phyloP scores from a whole-genome alignment of 2,329 filamentous ascomycete genomes.

The Verticillium klebahnii region DNA sequence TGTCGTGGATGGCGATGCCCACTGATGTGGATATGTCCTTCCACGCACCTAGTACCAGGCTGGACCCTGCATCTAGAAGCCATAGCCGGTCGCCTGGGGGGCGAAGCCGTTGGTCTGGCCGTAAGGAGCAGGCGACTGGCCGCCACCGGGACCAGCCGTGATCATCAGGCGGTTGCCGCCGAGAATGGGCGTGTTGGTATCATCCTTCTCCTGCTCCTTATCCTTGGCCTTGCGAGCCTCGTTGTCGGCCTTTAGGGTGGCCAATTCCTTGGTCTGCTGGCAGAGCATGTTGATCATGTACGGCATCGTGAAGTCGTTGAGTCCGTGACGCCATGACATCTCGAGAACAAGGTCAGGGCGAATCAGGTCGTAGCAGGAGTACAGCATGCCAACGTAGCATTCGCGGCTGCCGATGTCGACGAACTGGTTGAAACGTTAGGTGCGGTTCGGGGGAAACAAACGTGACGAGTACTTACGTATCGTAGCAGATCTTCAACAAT shows the following conservation, averaged over 20 bases:
- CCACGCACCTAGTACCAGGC: slow-evolving; percentile 3
- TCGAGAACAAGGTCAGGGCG: slow-evolving; percentile 90
- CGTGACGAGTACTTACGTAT: slow-evolving; percentile 70
- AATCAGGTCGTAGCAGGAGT: slow-evolving; percentile 96
- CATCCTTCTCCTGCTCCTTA: slow-evolving; percentile 70
- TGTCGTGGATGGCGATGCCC: background rate
- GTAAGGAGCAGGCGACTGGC: slow-evolving; percentile 62
- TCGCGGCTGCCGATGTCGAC: slow-evolving; percentile 98
- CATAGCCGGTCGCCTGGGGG: slow-evolving; percentile 80
- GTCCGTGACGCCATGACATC: slow-evolving; percentile 92
- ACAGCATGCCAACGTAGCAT: slow-evolving; percentile 99
- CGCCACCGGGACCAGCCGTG: slow-evolving; percentile 71
- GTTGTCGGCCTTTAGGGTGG: slow-evolving; percentile 87
- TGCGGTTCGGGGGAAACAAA: slow-evolving; percentile 2
- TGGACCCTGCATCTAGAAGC: slow-evolving; percentile 38
- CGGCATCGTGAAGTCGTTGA: slow-evolving; percentile 97
- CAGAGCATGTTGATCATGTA: slow-evolving; percentile 99
- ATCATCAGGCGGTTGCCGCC: slow-evolving; percentile 89
- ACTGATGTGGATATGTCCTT: background rate
- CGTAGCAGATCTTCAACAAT: slow-evolving; percentile 93
- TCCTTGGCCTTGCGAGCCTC: slow-evolving; percentile 85
- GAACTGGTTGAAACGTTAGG: slow-evolving; percentile 59
- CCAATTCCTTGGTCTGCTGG: slow-evolving; percentile 84
- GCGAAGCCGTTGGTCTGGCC: slow-evolving; percentile 83
- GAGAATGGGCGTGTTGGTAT: slow-evolving; percentile 90